Conservation (phyloP, 2,329 filamentous ascomycete genomes). For the Aspergillus felis region DNA sequence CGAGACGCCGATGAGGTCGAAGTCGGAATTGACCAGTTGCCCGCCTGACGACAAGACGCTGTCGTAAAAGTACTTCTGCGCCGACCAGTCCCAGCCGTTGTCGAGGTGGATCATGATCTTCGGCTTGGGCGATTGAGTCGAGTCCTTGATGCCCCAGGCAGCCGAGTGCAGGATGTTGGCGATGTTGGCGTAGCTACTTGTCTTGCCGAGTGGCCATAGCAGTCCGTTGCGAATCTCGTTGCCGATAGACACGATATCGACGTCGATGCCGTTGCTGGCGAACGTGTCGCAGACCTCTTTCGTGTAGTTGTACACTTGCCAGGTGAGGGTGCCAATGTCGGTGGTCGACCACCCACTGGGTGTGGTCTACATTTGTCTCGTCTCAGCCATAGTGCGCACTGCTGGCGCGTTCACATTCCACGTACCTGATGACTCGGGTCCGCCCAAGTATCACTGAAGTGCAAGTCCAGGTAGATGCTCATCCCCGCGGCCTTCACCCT, state of each 20-base stretch:
- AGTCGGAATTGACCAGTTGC: constrained; percentile 50
- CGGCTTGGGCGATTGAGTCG: constrained; percentile 52
- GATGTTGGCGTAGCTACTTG: constrained; percentile 56
- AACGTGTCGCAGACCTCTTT: constrained; percentile 59
- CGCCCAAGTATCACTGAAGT: constrained; percentile 68
- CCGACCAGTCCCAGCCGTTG: constrained; percentile 68
- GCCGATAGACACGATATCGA: constrained; percentile 65
- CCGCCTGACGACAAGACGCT: constrained; percentile 51
- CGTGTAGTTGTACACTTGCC: constrained; percentile 67
- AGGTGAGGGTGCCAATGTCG: constrained; percentile 55
- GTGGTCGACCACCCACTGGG: constrained; percentile 61
- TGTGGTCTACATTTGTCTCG: constrained; percentile 35
- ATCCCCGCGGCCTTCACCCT: constrained; percentile 62
- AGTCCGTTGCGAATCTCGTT: constrained; percentile 69
- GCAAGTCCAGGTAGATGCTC: constrained; percentile 59
- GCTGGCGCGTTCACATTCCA: neutral
- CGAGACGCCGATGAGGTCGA: constrained; percentile 68
- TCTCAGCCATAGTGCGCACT: neutral
- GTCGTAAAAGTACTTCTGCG: constrained; percentile 64
- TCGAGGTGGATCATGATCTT: constrained; percentile 73
- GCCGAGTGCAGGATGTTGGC: constrained; percentile 62
- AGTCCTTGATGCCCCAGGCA: constrained; percentile 62
- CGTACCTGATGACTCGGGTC: constrained; percentile 59
- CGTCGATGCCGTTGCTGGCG: constrained; percentile 50
- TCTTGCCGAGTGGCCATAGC: constrained; percentile 61